Evolutionary conservation across 352 stramenopile species (phyloP), one percentile per base, ranked within the genome.

Genomic region (Globisporangium paroecandrum): DNA sequence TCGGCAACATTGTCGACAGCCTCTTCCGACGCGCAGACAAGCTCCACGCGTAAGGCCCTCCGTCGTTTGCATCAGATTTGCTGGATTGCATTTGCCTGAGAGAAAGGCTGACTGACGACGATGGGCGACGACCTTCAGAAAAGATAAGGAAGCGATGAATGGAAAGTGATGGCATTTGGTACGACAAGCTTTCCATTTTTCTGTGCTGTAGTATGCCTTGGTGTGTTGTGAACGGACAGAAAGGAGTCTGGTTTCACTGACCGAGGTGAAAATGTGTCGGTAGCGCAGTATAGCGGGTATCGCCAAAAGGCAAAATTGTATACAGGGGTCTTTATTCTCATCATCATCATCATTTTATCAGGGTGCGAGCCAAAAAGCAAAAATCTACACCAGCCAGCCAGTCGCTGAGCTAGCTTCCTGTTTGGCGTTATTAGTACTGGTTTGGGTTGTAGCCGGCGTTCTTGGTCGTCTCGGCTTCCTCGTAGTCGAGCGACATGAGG

Each of bases 1-100:
- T 99, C 69, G 96, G 97, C 64, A 83, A 93, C 69, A 97, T 99
- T 32, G 96, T 99, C 59, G 94, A 98, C 75, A 98, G 90, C 61
- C 79, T 99, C 24, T 99, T 98, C 80, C 78, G 81, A 65, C 86
- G 82, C 47, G 83, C 83, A 27, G 88, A 95, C 22, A 94, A 95
- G 76, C 82, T 95, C 61, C 87, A 93, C 24, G 82, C 76, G 69
- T 95, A 86, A 69, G 66, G 12, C 38, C 12, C 38, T 61, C 3
- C 27, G 27, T 32, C 13, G 27, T 24, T 20, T 56, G 6, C 55
- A 25, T 9, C 55, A 25, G 20, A 10, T 7, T 58, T 8, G 13
- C 32, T 22, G 6, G 10, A 9, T 20, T 6, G 46, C 38, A 46
- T 46, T 46, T 9, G 27, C 24, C 49, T 25, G 25, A 36, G 25